These are phyloP conservation scores for Phytophthora vignae DNA, from an alignment of 352 stramenopile species.

Conservation along the genomic window DNA sequence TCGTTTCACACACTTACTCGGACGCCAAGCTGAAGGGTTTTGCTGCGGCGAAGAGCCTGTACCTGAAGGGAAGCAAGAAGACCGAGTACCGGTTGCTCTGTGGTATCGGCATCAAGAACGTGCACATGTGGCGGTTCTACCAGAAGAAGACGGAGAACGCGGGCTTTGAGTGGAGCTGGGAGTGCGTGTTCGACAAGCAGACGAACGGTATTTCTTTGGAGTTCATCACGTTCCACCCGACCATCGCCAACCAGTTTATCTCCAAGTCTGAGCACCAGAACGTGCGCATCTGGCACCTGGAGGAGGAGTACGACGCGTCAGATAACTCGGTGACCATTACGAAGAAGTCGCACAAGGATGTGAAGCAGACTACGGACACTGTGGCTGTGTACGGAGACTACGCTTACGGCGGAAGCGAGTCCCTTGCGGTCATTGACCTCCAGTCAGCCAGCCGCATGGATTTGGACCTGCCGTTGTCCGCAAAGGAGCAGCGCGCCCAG, in stretches of 20 bases:
- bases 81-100: conserved; percentile 85
- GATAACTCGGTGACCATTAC: conserved; percentile 45
- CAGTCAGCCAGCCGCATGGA: conserved; percentile 66
- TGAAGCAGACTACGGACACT: conserved; percentile 79
- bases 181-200: conserved; percentile 89
- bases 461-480: conserved; percentile 72
- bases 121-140: conserved; percentile 89
- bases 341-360: conserved; percentile 77
- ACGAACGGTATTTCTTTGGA: conserved; percentile 89
- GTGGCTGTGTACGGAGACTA: conserved; percentile 76
- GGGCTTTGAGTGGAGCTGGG: conserved; percentile 62
- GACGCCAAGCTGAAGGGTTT: conserved; percentile 90
- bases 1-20: conserved; percentile 74
- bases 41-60: conserved; percentile 74
- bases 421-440: conserved; percentile 74
- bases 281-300: conserved; percentile 83
- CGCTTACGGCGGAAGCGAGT: conserved; percentile 76
- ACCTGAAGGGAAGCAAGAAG: conserved; percentile 45
- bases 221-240: conserved; percentile 75
- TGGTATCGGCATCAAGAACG: conserved; percentile 88
- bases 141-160: conserved; percentile 37
- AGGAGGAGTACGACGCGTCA: conserved; percentile 56
- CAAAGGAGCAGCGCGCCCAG: conserved; percentile 64
- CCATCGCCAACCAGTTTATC: conserved; percentile 66
- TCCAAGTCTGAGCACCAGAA: conserved; percentile 90